Conservation (phyloP, 257 asterid genomes). For the Scutellaria galericulata region DNA sequence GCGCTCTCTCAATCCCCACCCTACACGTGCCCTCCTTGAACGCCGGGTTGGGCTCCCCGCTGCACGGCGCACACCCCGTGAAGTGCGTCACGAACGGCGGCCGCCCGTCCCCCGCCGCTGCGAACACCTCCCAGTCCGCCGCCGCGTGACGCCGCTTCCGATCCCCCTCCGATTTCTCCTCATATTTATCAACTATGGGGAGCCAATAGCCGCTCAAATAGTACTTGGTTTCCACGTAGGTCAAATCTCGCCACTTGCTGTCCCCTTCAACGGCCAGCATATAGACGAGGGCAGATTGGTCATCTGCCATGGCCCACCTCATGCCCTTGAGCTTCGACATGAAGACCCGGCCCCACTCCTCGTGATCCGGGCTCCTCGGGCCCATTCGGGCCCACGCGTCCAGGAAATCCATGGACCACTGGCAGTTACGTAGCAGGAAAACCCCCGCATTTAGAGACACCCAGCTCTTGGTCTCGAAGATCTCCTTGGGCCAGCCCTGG, state of each 20-base stretch:
- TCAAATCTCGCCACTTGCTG: constrained; percentile 61
- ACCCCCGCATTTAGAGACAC: constrained; percentile 74
- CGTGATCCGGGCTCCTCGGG: constrained; percentile 63
- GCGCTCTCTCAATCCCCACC: constrained; percentile 67
- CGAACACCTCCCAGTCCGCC: constrained; percentile 29
- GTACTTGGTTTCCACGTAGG: constrained; percentile 69
- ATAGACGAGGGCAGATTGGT: constrained; percentile 83
- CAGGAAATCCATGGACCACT: constrained; percentile 81
- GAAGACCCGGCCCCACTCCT: constrained; percentile 57
- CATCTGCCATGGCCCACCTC: constrained; percentile 60
- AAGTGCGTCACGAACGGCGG: constrained; percentile 75
- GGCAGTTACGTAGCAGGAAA: constrained; percentile 72
- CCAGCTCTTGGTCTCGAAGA: constrained; percentile 72
- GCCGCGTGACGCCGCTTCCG: constrained; percentile 37
- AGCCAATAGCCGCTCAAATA: constrained; percentile 70
- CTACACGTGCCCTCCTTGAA: constrained; percentile 54
- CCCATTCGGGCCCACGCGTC: constrained; percentile 82
- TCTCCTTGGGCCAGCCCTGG: constrained; percentile 74
- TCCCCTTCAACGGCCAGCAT: constrained; percentile 50
- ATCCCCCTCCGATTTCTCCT: constrained; percentile 34
- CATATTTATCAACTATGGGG: constrained; percentile 52
- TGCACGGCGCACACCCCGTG: constrained; percentile 85
- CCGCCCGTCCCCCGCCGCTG: constrained; percentile 32
- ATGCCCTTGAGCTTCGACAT: constrained; percentile 60
- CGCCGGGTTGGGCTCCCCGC: constrained; percentile 60